These are phyloP conservation scores for Centrapalus pauciflorus DNA, from an alignment of 129 eudicot genomes.

Conservation along the genomic window DNA sequence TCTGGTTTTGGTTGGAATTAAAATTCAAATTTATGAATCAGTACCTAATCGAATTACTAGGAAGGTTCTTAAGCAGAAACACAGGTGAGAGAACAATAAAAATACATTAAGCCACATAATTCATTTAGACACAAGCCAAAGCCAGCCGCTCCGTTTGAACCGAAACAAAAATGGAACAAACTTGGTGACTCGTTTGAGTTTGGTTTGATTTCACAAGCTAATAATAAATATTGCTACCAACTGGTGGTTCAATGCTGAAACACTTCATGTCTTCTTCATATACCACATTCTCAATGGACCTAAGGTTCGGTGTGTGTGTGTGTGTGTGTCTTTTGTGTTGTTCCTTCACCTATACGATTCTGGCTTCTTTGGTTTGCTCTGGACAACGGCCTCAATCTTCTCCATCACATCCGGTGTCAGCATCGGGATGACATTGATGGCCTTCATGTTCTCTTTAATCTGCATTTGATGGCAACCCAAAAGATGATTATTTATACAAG, in stretches of 20 bases:
- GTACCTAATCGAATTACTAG: neutral
- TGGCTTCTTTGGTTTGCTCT: conserved; percentile 78
- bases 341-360: conserved; percentile 58
- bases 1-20: neutral
- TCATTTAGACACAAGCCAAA: neutral
- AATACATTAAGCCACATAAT: neutral
- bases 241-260: neutral
- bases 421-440: conserved; percentile 66
- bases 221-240: neutral
- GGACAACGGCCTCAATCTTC: conserved; percentile 76
- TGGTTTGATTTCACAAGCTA: neutral
- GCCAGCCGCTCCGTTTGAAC: too few species aligned
- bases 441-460: conserved; percentile 93
- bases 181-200: neutral
- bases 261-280: too few species aligned
- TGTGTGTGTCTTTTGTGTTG: neutral
- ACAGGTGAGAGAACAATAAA: neutral
- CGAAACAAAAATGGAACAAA: too few species aligned
- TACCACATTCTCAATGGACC: too few species aligned
- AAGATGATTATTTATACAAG: neutral
- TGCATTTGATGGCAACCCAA: conserved; percentile 23
- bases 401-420: conserved; percentile 81
- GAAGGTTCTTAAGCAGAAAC: too few species aligned
- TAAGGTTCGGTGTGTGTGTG: conserved; percentile 7
- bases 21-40: neutral